Evolutionary conservation across 257 asterid genomes (phyloP).

Genomic region (Scutellaria baicalensis): DNA sequence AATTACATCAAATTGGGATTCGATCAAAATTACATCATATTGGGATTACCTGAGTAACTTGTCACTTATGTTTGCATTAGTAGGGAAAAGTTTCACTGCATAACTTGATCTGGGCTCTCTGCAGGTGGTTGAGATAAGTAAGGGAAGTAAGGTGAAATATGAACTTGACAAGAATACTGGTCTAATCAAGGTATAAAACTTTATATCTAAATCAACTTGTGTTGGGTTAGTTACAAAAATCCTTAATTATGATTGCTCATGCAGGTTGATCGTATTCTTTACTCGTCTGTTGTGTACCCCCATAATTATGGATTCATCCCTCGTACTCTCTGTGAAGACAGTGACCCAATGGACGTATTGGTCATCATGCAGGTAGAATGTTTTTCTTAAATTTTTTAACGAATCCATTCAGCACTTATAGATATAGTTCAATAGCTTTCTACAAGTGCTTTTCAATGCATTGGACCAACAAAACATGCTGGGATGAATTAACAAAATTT

Average conservation of each 20-base stretch:
- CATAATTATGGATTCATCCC: slow-evolving; percentile 97
- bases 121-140: slow-evolving; percentile 90
- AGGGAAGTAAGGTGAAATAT: slow-evolving; percentile 96
- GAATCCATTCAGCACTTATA: background rate
- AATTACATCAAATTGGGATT: background rate
- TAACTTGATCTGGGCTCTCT: background rate
- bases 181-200: slow-evolving; percentile 67
- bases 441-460: too few relatives aligned
- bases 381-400: background rate
- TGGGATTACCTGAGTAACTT: background rate
- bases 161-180: slow-evolving; percentile 92
- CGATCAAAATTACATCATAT: background rate
- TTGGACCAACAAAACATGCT: background rate
- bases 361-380: slow-evolving; percentile 88
- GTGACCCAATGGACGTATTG: slow-evolving; percentile 89
- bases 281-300: slow-evolving; percentile 95
- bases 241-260: slow-evolving; percentile 5
- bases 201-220: background rate
- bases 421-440: background rate
- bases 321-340: slow-evolving; percentile 89
- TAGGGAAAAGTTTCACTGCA: background rate
- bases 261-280: slow-evolving; percentile 93
- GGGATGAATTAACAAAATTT: background rate
- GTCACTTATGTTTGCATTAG: background rate
- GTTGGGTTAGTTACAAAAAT: background rate